A percentile compares a stretch with the other conserved stretches of the same genome.
Evolutionary conservation across 306 rosid genomes (phyloP).

Genomic region (Vicia faba): DNA sequence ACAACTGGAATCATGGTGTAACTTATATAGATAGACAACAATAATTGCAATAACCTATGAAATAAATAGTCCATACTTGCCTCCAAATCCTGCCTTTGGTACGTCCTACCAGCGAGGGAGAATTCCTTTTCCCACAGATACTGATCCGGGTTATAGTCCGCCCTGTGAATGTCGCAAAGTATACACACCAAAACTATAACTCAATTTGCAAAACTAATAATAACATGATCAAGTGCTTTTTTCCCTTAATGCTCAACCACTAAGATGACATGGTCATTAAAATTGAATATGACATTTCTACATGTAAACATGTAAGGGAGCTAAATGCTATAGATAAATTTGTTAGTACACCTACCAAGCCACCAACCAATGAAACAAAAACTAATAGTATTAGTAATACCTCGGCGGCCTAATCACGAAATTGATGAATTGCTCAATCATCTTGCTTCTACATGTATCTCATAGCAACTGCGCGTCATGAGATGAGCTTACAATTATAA

Average conservation of each 20-base stretch:
- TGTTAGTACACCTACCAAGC: conserved; percentile 25
- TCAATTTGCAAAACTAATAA: conserved; percentile 26
- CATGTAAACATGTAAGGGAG: conserved; percentile 1
- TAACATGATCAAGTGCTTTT: conserved; percentile 23
- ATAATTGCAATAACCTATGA: conserved; percentile 32
- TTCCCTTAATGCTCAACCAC: conserved; percentile 33
- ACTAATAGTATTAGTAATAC: conserved; percentile 52
- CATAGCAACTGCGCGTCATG: conserved; percentile 55
- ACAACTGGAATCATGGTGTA: conserved; percentile 31
- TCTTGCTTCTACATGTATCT: conserved; percentile 50
- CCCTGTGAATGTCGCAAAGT: conserved; percentile 60
- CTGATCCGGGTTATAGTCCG: conserved; percentile 93
- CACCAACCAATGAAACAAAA: conserved; percentile 31
- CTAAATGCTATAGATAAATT: conserved; percentile 14
- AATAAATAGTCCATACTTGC: conserved; percentile 75
- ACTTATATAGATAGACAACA: conserved; percentile 33
- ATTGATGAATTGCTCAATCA: conserved; percentile 97
- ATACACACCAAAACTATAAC: conserved; percentile 33
- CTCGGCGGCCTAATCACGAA: conserved; percentile 99
- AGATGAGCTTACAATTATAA: too few species aligned
- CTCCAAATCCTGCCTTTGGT: conserved; percentile 95
- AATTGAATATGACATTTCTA: neutral
- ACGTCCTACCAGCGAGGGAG: conserved; percentile 84
- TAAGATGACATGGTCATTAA: conserved; percentile 35
- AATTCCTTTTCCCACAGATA: conserved; percentile 95